These are phyloP conservation scores for Russula earlei DNA, from an alignment of 768 basidiomycete genomes.

Conservation along the genomic window DNA sequence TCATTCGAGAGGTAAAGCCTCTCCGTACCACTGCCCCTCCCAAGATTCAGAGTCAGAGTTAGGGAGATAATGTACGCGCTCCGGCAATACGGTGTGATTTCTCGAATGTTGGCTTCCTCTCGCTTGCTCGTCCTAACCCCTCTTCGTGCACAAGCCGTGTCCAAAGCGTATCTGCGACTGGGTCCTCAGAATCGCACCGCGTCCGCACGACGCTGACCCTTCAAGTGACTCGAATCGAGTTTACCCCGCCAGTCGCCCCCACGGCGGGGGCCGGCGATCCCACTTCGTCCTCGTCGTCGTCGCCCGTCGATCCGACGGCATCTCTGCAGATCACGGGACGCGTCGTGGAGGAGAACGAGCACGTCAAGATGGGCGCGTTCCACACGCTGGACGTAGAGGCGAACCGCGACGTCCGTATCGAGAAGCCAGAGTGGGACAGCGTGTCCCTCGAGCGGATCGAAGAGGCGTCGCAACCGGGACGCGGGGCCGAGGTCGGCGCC, in stretches of 20 bases:
- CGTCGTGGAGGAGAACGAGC: slow-evolving; percentile 76
- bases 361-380: slow-evolving; percentile 87
- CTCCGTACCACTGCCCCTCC: slow-evolving; percentile 1
- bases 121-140: background rate
- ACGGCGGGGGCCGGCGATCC: slow-evolving; percentile 34
- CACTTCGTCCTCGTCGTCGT: slow-evolving; percentile 9
- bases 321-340: slow-evolving; percentile 80
- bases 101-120: background rate
- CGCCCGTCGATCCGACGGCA: slow-evolving; percentile 33
- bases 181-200: slow-evolving; percentile 87
- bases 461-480: slow-evolving; percentile 86
- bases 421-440: slow-evolving; percentile 94
- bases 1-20: slow-evolving; percentile 61
- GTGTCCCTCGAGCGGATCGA: slow-evolving; percentile 72
- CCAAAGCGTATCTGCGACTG: slow-evolving; percentile 83
- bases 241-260: slow-evolving; percentile 57
- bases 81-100: slow-evolving; percentile 63
- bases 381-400: slow-evolving; percentile 92
- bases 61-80: slow-evolving; percentile 78
- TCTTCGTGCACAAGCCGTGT: slow-evolving; percentile 48
- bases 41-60: slow-evolving; percentile 17
- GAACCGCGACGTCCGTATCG: slow-evolving; percentile 84
- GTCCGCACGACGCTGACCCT: slow-evolving; percentile 80
- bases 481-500: slow-evolving; percentile 93
- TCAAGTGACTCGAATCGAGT: slow-evolving; percentile 67